Base-by-base conservation (phyloP, 441 rosid species). In the Arabidopsis lyrata region DNA sequence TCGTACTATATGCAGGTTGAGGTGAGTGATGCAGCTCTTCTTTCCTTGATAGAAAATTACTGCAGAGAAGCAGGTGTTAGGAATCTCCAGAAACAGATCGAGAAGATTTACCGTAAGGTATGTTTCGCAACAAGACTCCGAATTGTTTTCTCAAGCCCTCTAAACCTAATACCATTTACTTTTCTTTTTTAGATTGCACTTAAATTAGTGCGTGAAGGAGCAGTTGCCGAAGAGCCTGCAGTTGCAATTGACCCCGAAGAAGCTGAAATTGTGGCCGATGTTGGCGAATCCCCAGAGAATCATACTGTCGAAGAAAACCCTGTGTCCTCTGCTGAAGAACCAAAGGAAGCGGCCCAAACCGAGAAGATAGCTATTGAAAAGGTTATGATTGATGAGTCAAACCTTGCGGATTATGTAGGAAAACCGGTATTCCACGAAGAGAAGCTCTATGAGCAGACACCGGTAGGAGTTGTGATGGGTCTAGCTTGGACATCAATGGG, bases 401-500 rank as follows among this genome's bases (percentile, higher is more conserved):
- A 83, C 84, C 84, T 96, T 14, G 61, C 87, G 20, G 91, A 96
- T 77, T 96, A 82, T 80, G 98, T 96, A 61, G 99, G 99, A 60
- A 96, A 96, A 74, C 98, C 97, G 2, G 95, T 93, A 41, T 96
- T 96, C 83, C 98, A 93, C 14, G 99, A 97, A 3, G 99, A 96
- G 71, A 92, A 97, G 67, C 83, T 96, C 64, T 93, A 91, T 38
- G 90, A 88, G 65, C 92, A 74, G 63, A 91, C 99, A 31, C 98
- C 99, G 6, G 81, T 88, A 47, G 99, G 99, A 60, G 98, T 96
- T 55, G 97, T 93, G 70, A 90, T 96, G 99, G 99, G 99, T 74
- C 95, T 96, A 63, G 99, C 97, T 54, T 96, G 99, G 99, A 96
- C 99, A 59, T 87, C 99, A 31, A 91, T 96, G 98, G 99, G 99